A percentile compares a stretch with the other conserved stretches of the same genome.
phyloP scores from a whole-genome alignment of 108 stramenopile genomes.

The Cyclotella choctawhatcheeana region DNA sequence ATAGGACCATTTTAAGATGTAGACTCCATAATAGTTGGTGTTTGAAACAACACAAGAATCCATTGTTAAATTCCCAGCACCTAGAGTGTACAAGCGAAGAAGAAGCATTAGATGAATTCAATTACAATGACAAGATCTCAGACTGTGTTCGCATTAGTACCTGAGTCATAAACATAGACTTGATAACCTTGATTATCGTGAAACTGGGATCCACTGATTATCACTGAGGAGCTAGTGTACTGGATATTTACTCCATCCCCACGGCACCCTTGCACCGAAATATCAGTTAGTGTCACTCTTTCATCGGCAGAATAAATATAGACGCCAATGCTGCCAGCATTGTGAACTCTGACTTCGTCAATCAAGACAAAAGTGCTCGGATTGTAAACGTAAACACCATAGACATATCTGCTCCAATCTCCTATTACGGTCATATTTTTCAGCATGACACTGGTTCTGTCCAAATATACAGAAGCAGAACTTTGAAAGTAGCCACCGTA shows the following conservation, averaged over 20 bases:
- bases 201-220: background rate
- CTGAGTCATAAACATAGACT: background rate
- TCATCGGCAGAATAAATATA: background rate
- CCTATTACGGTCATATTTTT: background rate
- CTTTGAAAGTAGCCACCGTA: slow-evolving; percentile 8
- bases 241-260: background rate
- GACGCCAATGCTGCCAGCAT: background rate
- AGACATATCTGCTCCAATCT: slow-evolving; percentile 8
- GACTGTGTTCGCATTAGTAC: background rate
- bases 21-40: too few relatives aligned
- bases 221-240: background rate
- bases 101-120: background rate
- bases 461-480: slow-evolving; percentile 10
- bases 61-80: background rate
- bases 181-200: background rate
- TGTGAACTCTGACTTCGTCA: slow-evolving; percentile 3
- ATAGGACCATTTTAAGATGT: too few relatives aligned
- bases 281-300: background rate
- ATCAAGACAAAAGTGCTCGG: background rate
- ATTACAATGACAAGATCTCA: background rate
- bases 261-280: background rate
- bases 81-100: background rate
- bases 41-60: background rate
- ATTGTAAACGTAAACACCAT: slow-evolving; percentile 1
- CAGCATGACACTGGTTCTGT: slow-evolving; percentile 8